Evolutionary conservation across 2,329 filamentous ascomycete species (phyloP).

Genomic region (Trichoderma sp.): DNA sequence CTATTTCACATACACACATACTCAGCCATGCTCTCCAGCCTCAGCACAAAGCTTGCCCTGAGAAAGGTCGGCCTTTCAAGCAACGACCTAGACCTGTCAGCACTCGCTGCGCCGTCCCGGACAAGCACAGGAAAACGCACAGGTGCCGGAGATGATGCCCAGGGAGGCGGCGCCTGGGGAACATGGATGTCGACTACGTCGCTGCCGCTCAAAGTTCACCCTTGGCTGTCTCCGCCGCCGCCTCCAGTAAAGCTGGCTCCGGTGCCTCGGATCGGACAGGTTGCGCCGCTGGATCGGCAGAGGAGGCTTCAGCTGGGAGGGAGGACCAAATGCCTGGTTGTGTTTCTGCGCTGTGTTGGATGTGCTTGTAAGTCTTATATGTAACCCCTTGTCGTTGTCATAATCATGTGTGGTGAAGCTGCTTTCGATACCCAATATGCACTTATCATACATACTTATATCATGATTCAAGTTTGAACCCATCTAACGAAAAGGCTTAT

Average conservation of each 20-base stretch:
- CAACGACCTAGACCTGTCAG: slow-evolving; percentile 45
- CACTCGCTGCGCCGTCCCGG: slow-evolving; percentile 27
- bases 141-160: neutral
- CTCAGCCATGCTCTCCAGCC: slow-evolving; percentile 50
- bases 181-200: slow-evolving; percentile 46
- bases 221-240: slow-evolving; percentile 52
- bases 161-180: slow-evolving; percentile 35
- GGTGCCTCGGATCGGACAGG: slow-evolving; percentile 48
- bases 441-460: neutral
- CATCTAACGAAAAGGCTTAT: neutral
- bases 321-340: slow-evolving; percentile 46
- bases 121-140: slow-evolving; percentile 20
- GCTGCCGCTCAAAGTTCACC: slow-evolving; percentile 49
- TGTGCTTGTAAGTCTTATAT: slow-evolving; percentile 38
- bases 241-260: slow-evolving; percentile 47
- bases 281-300: slow-evolving; percentile 48
- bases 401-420: neutral
- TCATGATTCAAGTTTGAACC: neutral
- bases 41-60: slow-evolving; percentile 58
- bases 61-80: slow-evolving; percentile 55
- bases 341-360: slow-evolving; percentile 55
- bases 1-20: neutral
- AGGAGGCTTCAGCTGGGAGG: slow-evolving; percentile 43
- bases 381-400: neutral
- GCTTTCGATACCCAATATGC: neutral